Conservation (phyloP, 345 rosid species). For the Theobroma cacao region DNA sequence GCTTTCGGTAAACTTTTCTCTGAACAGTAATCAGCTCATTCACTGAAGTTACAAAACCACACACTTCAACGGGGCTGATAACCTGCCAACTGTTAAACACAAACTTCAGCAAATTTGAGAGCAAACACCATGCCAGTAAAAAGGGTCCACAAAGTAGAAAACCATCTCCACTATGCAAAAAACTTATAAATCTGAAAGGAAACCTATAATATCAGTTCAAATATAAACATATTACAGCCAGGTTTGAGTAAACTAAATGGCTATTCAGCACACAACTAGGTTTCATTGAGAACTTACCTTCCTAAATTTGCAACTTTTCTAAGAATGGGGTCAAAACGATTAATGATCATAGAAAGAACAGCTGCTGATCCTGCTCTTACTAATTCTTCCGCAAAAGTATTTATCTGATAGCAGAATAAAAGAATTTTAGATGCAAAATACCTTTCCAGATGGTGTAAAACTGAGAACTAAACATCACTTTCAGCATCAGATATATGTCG, state of each 20-base stretch:
- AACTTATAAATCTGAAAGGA: neutral
- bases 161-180: neutral
- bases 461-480: neutral
- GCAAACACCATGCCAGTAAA: neutral
- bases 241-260: neutral
- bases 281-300: slow-evolving; percentile 22
- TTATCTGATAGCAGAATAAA: slow-evolving; percentile 21
- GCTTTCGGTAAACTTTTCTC: slow-evolving; percentile 36
- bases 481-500: neutral
- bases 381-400: slow-evolving; percentile 37
- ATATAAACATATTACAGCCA: neutral
- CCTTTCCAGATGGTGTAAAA: neutral
- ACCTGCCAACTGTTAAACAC: slow-evolving; percentile 42
- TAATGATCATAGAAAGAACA: slow-evolving; percentile 32
- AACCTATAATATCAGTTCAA: neutral
- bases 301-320: slow-evolving; percentile 41
- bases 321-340: slow-evolving; percentile 32
- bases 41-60: slow-evolving; percentile 30
- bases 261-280: neutral
- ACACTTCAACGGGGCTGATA: slow-evolving; percentile 42
- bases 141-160: neutral
- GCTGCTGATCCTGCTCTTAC: slow-evolving; percentile 33
- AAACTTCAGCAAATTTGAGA: slow-evolving; percentile 3
- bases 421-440: neutral
- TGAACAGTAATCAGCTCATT: slow-evolving; percentile 32